Percentiles rank a stretch among this genome's conserved stretches.
Conservation (phyloP, 1,284 basidiomycete species). For the Termitomyces sp. region DNA sequence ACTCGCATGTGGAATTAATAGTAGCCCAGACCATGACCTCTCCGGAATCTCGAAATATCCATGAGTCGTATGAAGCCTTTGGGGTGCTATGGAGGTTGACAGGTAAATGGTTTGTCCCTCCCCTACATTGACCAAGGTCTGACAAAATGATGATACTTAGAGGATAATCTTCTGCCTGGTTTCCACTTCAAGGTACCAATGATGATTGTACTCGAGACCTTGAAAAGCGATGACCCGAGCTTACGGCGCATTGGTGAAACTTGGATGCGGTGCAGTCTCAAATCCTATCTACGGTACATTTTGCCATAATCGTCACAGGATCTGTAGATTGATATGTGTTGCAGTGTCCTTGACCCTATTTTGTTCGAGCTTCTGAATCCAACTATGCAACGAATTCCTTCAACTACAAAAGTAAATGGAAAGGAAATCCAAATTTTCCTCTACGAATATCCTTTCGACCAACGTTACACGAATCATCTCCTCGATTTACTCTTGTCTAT, state of each 20-base stretch:
- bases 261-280: conserved; percentile 93
- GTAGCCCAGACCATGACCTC: conserved; percentile 67
- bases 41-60: conserved; percentile 40
- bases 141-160: conserved; percentile 40
- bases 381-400: conserved; percentile 49
- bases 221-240: conserved; percentile 72
- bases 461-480: conserved; percentile 65
- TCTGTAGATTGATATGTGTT: conserved; percentile 8
- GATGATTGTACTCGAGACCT: conserved; percentile 80
- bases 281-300: conserved; percentile 79
- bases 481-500: conserved; percentile 77
- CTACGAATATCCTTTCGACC: conserved; percentile 77
- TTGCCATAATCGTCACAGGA: neutral
- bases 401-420: conserved; percentile 50
- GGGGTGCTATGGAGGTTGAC: conserved; percentile 90
- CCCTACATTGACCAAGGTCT: conserved; percentile 2
- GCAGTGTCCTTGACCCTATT: conserved; percentile 82
- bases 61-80: conserved; percentile 79
- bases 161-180: conserved; percentile 78
- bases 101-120: conserved; percentile 45
- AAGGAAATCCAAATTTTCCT: conserved; percentile 61
- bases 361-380: conserved; percentile 77
- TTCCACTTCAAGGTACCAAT: conserved; percentile 81
- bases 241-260: conserved; percentile 81
- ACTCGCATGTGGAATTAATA: conserved; percentile 71